Percentiles rank a stretch among this genome's conserved stretches.
Evolutionary conservation across 371 early-diverging fungal species (phyloP).

Genomic region (Syncephalis fuscata): DNA sequence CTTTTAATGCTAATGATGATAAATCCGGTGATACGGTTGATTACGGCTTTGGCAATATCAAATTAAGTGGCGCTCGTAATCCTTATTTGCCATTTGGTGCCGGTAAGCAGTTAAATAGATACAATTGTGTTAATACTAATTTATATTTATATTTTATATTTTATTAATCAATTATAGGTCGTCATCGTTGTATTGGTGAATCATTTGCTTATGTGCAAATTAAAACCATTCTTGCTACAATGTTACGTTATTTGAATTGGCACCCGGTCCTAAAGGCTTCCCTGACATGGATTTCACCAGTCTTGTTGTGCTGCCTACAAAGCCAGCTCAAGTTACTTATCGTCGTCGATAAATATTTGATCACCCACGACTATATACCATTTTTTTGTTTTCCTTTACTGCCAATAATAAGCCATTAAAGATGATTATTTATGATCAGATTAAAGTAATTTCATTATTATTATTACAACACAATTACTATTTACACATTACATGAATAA

Average conservation of each 20-base stretch:
- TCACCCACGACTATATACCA: too few species aligned
- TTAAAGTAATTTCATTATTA: too few species aligned
- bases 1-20: slow-evolving; percentile 32
- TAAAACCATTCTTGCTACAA: slow-evolving; percentile 73
- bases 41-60: slow-evolving; percentile 73
- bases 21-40: slow-evolving; percentile 34
- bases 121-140: background rate
- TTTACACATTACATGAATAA: too few species aligned
- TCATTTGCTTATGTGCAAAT: slow-evolving; percentile 90
- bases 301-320: slow-evolving; percentile 46
- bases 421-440: too few species aligned
- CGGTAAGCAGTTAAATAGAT: slow-evolving; percentile 17
- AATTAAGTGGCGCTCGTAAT: slow-evolving; percentile 53
- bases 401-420: too few species aligned
- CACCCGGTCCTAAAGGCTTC: slow-evolving; percentile 37
- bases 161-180: slow-evolving; percentile 30
- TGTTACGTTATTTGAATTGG: slow-evolving; percentile 60
- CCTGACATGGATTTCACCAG: slow-evolving; percentile 78
- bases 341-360: background rate
- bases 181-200: slow-evolving; percentile 97
- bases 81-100: slow-evolving; percentile 95
- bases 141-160: background rate
- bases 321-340: slow-evolving; percentile 2
- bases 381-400: too few species aligned
- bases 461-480: too few species aligned